phyloP scores from a whole-genome alignment of 331 rosid genomes.

The Arachis monticola region DNA sequence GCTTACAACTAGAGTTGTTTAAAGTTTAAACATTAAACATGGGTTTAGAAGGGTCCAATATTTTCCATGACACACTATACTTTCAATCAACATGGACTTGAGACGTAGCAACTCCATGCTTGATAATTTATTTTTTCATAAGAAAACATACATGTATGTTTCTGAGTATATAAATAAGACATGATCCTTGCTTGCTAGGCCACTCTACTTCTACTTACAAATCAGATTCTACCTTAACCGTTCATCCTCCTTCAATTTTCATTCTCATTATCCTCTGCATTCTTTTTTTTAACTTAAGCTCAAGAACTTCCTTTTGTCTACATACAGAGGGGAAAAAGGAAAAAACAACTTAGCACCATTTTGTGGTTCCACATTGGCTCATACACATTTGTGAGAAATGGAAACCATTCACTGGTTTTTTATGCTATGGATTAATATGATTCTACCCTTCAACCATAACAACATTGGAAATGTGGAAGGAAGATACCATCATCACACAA shows the following conservation, averaged over 20 bases:
- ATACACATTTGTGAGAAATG: slow-evolving; percentile 41
- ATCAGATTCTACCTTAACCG: slow-evolving; percentile 28
- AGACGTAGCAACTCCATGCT: slow-evolving; percentile 49
- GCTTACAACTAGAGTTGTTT: slow-evolving; percentile 1
- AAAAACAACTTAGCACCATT: slow-evolving; percentile 38
- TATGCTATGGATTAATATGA: slow-evolving; percentile 37
- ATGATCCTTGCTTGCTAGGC: slow-evolving; percentile 41
- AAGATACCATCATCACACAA: slow-evolving; percentile 59
- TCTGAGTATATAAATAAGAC: slow-evolving; percentile 52
- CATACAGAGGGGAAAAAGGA: not conserved
- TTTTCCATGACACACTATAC: slow-evolving; percentile 31
- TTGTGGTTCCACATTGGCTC: slow-evolving; percentile 16
- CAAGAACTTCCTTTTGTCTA: slow-evolving; percentile 21
- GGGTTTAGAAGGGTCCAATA: slow-evolving; percentile 35
- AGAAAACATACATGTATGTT: not conserved
- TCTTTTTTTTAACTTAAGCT: slow-evolving; percentile 5
- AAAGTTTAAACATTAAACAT: slow-evolving; percentile 30
- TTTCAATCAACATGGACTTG: slow-evolving; percentile 37
- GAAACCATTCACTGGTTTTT: slow-evolving; percentile 40
- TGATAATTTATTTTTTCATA: not conserved
- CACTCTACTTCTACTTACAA: slow-evolving; percentile 27
- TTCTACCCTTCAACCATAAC: slow-evolving; percentile 13
- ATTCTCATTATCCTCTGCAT: slow-evolving; percentile 6
- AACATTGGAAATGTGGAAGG: slow-evolving; percentile 57
- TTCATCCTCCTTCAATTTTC: slow-evolving; percentile 27